Evolutionary conservation across 2,329 filamentous ascomycete species (phyloP).

Genomic region (Neonectria magnoliae): DNA sequence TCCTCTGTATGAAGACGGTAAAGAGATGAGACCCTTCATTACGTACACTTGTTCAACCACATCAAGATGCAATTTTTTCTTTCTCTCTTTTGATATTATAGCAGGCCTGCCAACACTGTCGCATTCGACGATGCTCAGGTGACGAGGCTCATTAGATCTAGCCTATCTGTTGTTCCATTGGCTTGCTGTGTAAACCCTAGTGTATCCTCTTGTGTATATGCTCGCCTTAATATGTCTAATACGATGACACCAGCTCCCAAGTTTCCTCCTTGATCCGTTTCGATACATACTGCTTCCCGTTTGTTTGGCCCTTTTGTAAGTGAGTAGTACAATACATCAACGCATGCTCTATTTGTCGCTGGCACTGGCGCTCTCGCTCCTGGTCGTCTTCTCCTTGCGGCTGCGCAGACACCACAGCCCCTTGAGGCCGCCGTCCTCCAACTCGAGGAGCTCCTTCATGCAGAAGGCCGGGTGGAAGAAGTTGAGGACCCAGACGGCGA

Average conservation of each 20-base stretch:
- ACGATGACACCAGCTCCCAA: neutral
- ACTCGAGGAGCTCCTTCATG: constrained; percentile 43
- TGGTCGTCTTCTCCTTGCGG: constrained; percentile 16
- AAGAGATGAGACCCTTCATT: too few relatives aligned
- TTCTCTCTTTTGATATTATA: neutral
- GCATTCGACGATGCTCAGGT: too few relatives aligned
- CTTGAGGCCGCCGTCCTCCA: constrained; percentile 39
- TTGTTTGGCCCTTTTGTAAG: neutral
- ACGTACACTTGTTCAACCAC: too few relatives aligned
- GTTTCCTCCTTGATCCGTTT: neutral
- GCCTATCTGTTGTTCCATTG: neutral
- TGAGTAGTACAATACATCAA: neutral
- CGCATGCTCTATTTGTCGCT: constrained; percentile 2
- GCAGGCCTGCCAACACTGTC: neutral
- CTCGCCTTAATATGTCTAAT: neutral
- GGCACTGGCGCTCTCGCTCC: constrained; percentile 26
- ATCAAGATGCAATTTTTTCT: too few relatives aligned
- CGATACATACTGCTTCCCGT: neutral
- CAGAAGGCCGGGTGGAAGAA: constrained; percentile 47
- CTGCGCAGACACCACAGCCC: constrained; percentile 42
- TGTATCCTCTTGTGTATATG: neutral
- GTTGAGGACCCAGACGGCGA: constrained; percentile 58
- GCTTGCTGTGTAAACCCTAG: neutral
- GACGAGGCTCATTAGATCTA: neutral
- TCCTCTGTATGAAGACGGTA: neutral